Evolutionary conservation across 2,329 filamentous ascomycete species (phyloP).

Genomic region (Aspergillus flavus): DNA sequence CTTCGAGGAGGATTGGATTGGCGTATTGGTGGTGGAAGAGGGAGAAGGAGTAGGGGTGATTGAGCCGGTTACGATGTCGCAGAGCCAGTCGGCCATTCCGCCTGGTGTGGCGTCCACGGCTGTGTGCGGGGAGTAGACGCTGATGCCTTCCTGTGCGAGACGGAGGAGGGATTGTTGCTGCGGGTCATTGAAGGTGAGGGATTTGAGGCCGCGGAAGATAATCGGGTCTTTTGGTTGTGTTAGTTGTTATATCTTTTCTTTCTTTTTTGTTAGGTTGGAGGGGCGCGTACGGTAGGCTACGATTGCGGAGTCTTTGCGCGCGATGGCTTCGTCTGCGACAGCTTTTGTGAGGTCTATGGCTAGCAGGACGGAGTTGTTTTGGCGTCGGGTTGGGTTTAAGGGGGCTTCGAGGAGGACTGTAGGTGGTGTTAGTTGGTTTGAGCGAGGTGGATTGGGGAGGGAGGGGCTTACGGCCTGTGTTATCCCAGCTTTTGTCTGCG

Average conservation of each 20-base stretch:
- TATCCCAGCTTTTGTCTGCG: constrained; percentile 91
- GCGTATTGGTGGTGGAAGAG: constrained; percentile 9
- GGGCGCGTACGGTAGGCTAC: constrained; percentile 77
- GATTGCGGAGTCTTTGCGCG: constrained; percentile 73
- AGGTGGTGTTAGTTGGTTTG: constrained; percentile 12
- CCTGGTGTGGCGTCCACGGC: constrained; percentile 84
- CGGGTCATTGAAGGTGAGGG: constrained; percentile 77
- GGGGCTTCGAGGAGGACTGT: constrained; percentile 71
- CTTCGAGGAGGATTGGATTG: constrained; percentile 25
- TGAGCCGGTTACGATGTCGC: constrained; percentile 72
- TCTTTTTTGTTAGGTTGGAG: neutral
- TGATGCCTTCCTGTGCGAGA: constrained; percentile 82
- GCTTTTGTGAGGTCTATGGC: constrained; percentile 89
- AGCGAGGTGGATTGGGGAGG: neutral
- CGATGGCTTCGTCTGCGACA: constrained; percentile 88
- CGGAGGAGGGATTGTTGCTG: constrained; percentile 85
- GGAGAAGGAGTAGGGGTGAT: constrained; percentile 17
- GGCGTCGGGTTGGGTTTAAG: constrained; percentile 57
- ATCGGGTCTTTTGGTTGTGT: constrained; percentile 71
- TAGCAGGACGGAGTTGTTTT: constrained; percentile 71
- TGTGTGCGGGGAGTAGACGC: constrained; percentile 94
- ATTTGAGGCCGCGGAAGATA: constrained; percentile 92
- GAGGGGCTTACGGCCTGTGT: constrained; percentile 70
- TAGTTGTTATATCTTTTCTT: neutral
- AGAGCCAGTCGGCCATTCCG: constrained; percentile 93